Evolutionary conservation across 208 protist species (phyloP).

Genomic region (Zelonia costaricensis): DNA sequence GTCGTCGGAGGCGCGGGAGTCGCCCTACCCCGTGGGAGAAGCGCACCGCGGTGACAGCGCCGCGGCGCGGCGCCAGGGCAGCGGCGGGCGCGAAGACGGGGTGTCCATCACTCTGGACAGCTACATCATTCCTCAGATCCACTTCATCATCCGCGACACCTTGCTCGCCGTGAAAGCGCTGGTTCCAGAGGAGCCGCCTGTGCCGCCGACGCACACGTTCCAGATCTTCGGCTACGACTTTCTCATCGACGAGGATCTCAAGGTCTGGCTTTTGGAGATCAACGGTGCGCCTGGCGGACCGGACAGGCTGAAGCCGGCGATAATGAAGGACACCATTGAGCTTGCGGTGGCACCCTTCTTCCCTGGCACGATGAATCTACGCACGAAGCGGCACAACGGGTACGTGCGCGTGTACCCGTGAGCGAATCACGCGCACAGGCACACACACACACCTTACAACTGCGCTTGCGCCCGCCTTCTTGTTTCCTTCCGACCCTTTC

Average conservation of each 20-base stretch:
- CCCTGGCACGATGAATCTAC: conserved; percentile 41
- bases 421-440: too few relatives aligned
- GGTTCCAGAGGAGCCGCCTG: conserved; percentile 42
- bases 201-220: conserved; percentile 69
- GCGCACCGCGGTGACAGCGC: conserved; percentile 4
- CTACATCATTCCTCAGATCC: conserved; percentile 72
- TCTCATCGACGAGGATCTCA: conserved; percentile 76
- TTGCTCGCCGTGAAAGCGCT: conserved; percentile 43
- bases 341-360: conserved; percentile 62
- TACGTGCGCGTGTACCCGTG: conserved; percentile 61
- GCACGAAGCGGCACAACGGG: conserved; percentile 36
- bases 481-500: conserved; percentile 4
- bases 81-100: conserved; percentile 1
- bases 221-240: conserved; percentile 93
- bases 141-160: conserved; percentile 70
- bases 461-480: neutral
- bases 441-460: too few relatives aligned
- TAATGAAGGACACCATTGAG: conserved; percentile 83
- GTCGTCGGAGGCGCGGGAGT: conserved; percentile 7
- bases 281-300: conserved; percentile 85
- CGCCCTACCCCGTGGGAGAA: conserved; percentile 19
- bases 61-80: neutral
- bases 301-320: conserved; percentile 41
- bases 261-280: conserved; percentile 86
- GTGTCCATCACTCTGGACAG: conserved; percentile 44